Evolutionary conservation across 2,329 filamentous ascomycete species (phyloP), one percentile per base, ranked within the genome.

Genomic region (Pestalotiopsis sp.): DNA sequence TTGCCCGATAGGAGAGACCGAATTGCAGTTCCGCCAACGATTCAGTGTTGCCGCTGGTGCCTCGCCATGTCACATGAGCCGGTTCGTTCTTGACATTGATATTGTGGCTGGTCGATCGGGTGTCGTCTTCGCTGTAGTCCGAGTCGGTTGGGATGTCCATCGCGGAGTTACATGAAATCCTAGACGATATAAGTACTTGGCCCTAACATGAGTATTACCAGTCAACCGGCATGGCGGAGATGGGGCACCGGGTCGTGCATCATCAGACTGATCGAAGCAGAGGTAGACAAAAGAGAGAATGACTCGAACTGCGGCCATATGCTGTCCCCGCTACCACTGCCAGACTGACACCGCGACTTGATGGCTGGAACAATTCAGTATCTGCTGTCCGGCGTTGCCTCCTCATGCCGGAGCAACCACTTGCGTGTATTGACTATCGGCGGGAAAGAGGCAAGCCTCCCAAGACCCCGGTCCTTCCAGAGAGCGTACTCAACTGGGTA

Each of bases 391-490:
- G 57, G 62, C 67, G 9, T 17, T 52, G 6, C 39, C 38, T 52
- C 13, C 20, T 61, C 38, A 13, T 14, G 14, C 20, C 14, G n/a
- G 12, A 58, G 36, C 45, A 12, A 60, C 61, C 62, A 65, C 67
- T 68, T 68, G 63, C 67, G 67, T 59, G 67, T 49, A 56, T 60
- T 31, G 20, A 36, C n/a, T 3, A 58, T 31, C 31, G 7, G n/a
- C 3, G 5, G 27, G 41, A 45, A 45, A 5, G 56, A 56, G 61
- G 20, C 39, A 62, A 45, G 56, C 56, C 41, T 66, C 62, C 61
- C 67, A 65, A 52, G 56, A 49, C 67, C 67, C 67, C 67, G 67
- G 62, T 66, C 61, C 67, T 68, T 60, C 67, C 62, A 65, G 41
- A 20, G 67, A 68, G 67, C 67, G 67, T 27, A n/a, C 67, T 39